Evolutionary conservation across 1,284 basidiomycete species (phyloP).

Genomic region (Tylopilus sp.): DNA sequence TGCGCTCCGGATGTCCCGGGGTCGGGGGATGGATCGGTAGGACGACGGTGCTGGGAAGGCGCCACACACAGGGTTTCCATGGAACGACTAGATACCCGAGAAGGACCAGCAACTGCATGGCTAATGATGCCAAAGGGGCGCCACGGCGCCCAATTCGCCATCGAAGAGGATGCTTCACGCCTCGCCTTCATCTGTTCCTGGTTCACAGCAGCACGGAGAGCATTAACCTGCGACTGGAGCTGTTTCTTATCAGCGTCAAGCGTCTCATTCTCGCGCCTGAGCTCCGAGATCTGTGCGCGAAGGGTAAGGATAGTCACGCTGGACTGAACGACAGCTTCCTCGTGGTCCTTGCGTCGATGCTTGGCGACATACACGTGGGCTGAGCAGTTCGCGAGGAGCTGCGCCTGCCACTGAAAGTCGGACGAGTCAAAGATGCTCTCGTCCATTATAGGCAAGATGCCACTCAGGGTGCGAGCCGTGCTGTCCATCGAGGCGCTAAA

Average conservation of each 20-base stretch:
- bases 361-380: conserved; percentile 48
- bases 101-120: conserved; percentile 27
- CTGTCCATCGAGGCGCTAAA: conserved; percentile 41
- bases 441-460: conserved; percentile 49
- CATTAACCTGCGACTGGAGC: conserved; percentile 32
- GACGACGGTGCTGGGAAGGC: background rate
- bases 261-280: conserved; percentile 33
- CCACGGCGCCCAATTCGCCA: background rate
- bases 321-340: conserved; percentile 43
- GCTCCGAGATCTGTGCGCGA: conserved; percentile 39
- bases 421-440: conserved; percentile 39
- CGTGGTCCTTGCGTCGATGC: conserved; percentile 12
- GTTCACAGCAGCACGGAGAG: conserved; percentile 28
- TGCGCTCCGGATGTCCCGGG: conserved; percentile 9
- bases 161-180: background rate
- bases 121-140: conserved; percentile 15
- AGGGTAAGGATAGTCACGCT: conserved; percentile 45
- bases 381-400: conserved; percentile 57
- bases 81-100: conserved; percentile 4
- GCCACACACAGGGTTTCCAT: background rate
- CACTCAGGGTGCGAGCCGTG: conserved; percentile 43
- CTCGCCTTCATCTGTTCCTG: conserved; percentile 14
- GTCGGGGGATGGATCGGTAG: background rate
- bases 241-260: conserved; percentile 35
- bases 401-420: conserved; percentile 58